These are phyloP conservation scores for Debaryomyces maramus DNA, from an alignment of 805 yeast species.

Conservation along the genomic window DNA sequence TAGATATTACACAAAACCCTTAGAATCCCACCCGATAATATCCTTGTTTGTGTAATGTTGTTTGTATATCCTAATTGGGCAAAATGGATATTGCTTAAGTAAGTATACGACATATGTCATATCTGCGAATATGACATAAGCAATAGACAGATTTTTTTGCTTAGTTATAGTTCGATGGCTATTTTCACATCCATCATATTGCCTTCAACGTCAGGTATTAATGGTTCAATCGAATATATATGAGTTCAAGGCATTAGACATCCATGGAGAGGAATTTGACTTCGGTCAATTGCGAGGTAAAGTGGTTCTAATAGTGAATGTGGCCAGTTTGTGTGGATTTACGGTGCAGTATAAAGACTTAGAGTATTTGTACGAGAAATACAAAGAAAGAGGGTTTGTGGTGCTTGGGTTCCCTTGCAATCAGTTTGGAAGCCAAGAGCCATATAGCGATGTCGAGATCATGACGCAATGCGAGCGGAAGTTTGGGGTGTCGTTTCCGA, in stretches of 20 bases:
- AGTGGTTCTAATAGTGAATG: constrained; percentile 81
- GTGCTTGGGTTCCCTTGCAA: constrained; percentile 89
- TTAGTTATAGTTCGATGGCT: too few species aligned
- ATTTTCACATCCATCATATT: too few species aligned
- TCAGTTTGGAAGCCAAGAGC: constrained; percentile 83
- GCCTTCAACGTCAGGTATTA: too few species aligned
- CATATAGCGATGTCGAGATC: constrained; percentile 50
- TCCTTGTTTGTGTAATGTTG: not conserved
- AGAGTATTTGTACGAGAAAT: constrained; percentile 66
- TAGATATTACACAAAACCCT: not conserved
- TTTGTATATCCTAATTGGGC: too few species aligned
- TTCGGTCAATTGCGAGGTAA: constrained; percentile 69
- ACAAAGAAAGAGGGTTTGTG: constrained; percentile 60
- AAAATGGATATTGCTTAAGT: too few species aligned
- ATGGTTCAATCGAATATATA: constrained; percentile 43
- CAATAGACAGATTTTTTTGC: too few species aligned
- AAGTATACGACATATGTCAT: too few species aligned
- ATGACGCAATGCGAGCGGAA: constrained; percentile 17
- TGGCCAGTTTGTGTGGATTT: constrained; percentile 79
- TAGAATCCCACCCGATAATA: not conserved
- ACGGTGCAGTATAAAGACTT: constrained; percentile 76
- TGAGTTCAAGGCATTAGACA: constrained; percentile 64
- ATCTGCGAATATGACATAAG: too few species aligned
- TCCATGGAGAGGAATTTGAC: constrained; percentile 57
- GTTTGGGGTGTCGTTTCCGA: constrained; percentile 38